Evolutionary conservation across 2,329 filamentous ascomycete species (phyloP), one percentile per base, ranked within the genome.

Genomic region (Emergomyces africanus): DNA sequence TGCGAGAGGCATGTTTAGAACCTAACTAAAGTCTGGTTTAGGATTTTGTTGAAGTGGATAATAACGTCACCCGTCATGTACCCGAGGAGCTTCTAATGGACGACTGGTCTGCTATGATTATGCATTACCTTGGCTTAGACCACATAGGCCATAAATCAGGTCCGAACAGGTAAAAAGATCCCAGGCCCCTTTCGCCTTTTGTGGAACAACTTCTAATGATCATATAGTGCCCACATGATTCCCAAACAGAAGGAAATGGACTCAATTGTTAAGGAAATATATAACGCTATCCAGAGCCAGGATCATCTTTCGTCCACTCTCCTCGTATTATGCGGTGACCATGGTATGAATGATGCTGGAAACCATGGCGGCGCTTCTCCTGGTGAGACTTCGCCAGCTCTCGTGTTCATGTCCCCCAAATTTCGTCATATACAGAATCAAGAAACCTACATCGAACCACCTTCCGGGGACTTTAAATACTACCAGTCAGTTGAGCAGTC

Each of bases 281-380:
- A 89, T 68, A 76, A 79, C 14, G 87, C 89, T 6, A 87, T 99
- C 64, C 81, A 87, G 67, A 79, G 79, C 3, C 75, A 88, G 59
- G 70, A 80, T 1, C 87, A 96, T 71, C 82, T 96, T 0, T 70
- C 82, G 37, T 87, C 88, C 4, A 90, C 92, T 0, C 76, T 99
- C 1, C 81, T 99, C 51, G 85, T 99, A 2, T 75, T 99, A 6
- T 90, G 87, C 59, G 94, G 94, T 59, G 95, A 99, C 67, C 94
- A 99, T 70, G 94, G 94, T n/a, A 99, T 99, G 94, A 99, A 97
- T 66, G 92, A 97, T 66, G 94, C 89, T 23, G 94, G 94, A 2
- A 97, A 97, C 65, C 94, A 99, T 70, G 94, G 94, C 35, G 94
- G 92, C 44, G 96, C 92, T 10, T 91, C 91, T 0, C 83, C 90